Evolutionary conservation across 83 land plant species (phyloP), one percentile per base, ranked within the genome.

Genomic region (Thuja plicata): DNA sequence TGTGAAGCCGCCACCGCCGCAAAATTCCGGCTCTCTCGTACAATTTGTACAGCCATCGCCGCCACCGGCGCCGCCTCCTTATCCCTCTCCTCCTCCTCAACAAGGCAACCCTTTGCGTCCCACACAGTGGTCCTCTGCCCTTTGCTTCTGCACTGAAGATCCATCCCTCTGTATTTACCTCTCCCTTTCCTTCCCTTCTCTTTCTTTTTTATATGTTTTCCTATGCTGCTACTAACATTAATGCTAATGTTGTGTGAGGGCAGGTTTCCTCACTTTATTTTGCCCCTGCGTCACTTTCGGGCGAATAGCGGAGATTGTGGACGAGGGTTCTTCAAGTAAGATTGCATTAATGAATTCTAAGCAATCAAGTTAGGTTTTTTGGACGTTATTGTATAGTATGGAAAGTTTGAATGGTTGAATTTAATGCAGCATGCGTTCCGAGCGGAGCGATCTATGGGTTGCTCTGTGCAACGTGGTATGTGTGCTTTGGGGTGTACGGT

Each of bases 271-370:
- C 24, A 89, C 92, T 0, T 87, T 78, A 30, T 91, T 80, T 57
- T 91, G 92, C 74, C 92, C 92, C 41, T 91, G 92, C 86, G 41
- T 91, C 54, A 87, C 89, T 15, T 71, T 89, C 52, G 92, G 92
- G 38, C 88, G 37, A 80, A 85, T 91, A n/a, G 90, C 76, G 15
- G 92, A 91, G 77, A 82, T 91, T 8, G 86, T 91, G 5, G 90
- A 89, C 41, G 48, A 86, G 87, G 92, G 92, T 16, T 77, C 82
- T 19, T 13, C 87, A 50, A 57, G 92, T 89, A 85, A 89, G 90
- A 19, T 21, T 21, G 21, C 7, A 17, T 60, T 5, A 17, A 57
- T 57, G 21, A 60, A 19, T 60, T 55, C 1, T 38, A 38, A 38
- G 17, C 17, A 3, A 3, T 15, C 17, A 21, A 4, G 3, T 4